Evolutionary conservation across 345 rosid genomes (phyloP), one percentile per base, ranked within the genome.

Genomic region (Aquilaria sinensis): DNA sequence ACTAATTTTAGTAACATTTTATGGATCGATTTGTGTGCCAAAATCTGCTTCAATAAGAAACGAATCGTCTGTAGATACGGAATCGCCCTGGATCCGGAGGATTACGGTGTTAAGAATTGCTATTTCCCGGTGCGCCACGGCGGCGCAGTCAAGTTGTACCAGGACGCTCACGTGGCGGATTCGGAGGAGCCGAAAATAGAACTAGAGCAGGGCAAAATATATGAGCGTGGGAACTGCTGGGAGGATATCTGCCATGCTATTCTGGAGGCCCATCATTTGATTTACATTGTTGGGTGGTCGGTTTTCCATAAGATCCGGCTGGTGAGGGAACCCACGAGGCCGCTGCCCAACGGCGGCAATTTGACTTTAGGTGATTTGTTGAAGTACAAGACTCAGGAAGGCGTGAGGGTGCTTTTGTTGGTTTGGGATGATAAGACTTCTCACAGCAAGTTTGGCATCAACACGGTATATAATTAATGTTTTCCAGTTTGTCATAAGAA

Each of bases 341-440:
- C 73, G 16, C 59, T 88, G 51, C 92, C 92, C 1, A 73, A 65
- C 29, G 96, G 92, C 0, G 88, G 86, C 3, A 31, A 84, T 46
- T 70, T 88, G 67, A 80, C 15, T 55, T 75, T 89, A 47, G 92
- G 96, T 47, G 92, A 89, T 43, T 52, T 86, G 56, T 66, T 89
- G 47, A 86, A 82, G 76, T 89, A 89, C 46, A 89, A 89, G 58
- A 82, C 90, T 2, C 77, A 89, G 56, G 92, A 89, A 77, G 96
- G 96, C 16, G 92, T 86, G 32, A 65, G 96, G 47, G 96, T 89
- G 12, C 59, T 89, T 62, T 67, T 89, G 65, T 63, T 89, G 69
- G 90, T 89, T 48, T 89, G 96, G 96, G 96, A 89, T 61, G 96
- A 89, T 14, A 86, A 79, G 77, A 86, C 92, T 57, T 89, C 96